Evolutionary conservation across 805 yeast species (phyloP), one percentile per base, ranked within the genome.

Genomic region (Metahyphopichia silvanorum): DNA sequence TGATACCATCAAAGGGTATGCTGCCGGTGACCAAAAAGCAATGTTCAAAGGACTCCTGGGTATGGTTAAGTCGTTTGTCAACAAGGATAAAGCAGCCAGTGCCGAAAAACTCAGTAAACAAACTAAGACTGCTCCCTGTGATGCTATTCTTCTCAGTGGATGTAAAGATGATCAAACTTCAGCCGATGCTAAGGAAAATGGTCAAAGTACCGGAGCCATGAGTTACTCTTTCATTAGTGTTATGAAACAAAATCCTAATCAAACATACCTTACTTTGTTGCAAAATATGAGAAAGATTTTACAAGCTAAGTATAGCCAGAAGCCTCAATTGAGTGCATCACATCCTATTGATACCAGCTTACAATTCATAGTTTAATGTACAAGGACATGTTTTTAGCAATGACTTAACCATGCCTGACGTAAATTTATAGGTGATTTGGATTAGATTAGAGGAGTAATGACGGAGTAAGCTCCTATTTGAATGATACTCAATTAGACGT

Each of bases 161-260:
- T 86, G 95, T 44, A 84, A 82, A 52, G 95, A 86, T 57, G 70
- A 75, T 32, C 95, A 86, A 59, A 86, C 95, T 7, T 47, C 56
- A 35, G 95, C 95, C 5, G 95, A 86, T 56, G 83, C 95, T 0
- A 66, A 63, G 14, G 86, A 82, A 50, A 78, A 76, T 23, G 88
- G 89, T 17, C 60, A 57, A 9, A 74, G 79, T 25, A 83, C 93
- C 0, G 95, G 95, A 36, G 95, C 95, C 4, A 81, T 86, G 85
- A 80, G 88, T 16, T 83, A 77, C 60, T 82, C 94, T 1, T 84
- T 86, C 47, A 67, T 84, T 28, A 66, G 69, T 39, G 89, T 83
- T 6, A 59, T 86, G 65, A 46, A 60, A 16, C 62, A 68, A 30
- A 75, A 77, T 48, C 80, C 85, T 6, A 69, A 72, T 44, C 93